These are phyloP conservation scores for Dillenia turbinata DNA, from an alignment of 164 flowering plant genomes.

Conservation along the genomic window DNA sequence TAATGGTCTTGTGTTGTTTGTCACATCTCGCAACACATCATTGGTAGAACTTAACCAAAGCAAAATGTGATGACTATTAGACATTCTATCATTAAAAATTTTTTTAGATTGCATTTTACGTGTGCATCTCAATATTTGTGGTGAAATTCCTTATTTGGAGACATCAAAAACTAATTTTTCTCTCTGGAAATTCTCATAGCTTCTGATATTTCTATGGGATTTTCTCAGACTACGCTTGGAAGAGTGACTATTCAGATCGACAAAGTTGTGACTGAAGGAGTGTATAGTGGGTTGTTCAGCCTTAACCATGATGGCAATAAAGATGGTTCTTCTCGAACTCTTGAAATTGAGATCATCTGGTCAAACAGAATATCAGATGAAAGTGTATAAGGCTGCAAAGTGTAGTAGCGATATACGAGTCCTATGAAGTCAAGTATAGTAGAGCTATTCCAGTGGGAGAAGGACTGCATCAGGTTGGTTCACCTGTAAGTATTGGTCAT, in stretches of 20 bases:
- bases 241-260: conserved; percentile 88
- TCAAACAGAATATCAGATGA: conserved; percentile 55
- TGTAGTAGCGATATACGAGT: too few relatives aligned
- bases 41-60: too few relatives aligned
- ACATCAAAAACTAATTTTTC: too few relatives aligned
- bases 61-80: too few relatives aligned
- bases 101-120: too few relatives aligned
- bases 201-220: conserved; percentile 1
- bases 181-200: not conserved
- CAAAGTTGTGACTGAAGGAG: conserved; percentile 80
- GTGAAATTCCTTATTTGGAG: not conserved
- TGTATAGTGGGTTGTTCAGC: conserved; percentile 73
- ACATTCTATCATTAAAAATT: too few relatives aligned
- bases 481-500: conserved; percentile 28
- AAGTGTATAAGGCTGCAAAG: conserved; percentile 15
- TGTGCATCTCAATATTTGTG: too few relatives aligned
- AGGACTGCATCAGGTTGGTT: not conserved
- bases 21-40: too few relatives aligned
- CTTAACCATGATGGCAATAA: conserved; percentile 67
- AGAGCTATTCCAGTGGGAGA: not conserved
- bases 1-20: too few relatives aligned
- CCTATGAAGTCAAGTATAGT: not conserved
- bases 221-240: conserved; percentile 74
- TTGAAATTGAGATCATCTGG: conserved; percentile 88
- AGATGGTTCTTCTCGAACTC: conserved; percentile 72